Base-by-base conservation (phyloP, 352 stramenopile genomes). In the Globisporangium sylvaticum region DNA sequence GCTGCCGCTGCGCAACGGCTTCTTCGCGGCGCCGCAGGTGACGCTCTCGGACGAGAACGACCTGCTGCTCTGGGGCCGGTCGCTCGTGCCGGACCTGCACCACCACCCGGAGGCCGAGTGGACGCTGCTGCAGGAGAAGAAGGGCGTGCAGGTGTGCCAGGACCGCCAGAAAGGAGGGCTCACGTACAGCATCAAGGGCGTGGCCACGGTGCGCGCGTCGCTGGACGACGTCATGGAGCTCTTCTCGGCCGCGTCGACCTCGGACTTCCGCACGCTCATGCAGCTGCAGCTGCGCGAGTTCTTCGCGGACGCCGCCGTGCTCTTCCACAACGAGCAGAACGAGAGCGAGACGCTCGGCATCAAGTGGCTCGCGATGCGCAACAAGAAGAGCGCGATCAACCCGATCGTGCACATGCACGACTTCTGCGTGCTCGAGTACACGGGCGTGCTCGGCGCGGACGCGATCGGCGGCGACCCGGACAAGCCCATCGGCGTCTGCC, bases 211-310 rank as follows among this genome's bases (percentile, higher is more conserved):
- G 4, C 73, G 74, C 50, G 80, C 84, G 24, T 70, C 79, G 58
- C 70, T 94, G 25, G 86, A 92, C 50, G 84, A 92, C 67, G 68
- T 92, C 64, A 90, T 92, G 82, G 83, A 92, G 70, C 81, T 94
- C 65, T 92, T 94, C 62, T 70, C 90, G 14, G 64, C 73, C 15
- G 58, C 73, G 14, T 80, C 62, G n/a, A 91, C 86, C 20, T 52
- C 71, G 22, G 82, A 91, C 62, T 91, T 86, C 64, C 84, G 84
- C 48, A 69, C 77, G 53, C 72, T 91, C 62, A 91, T 92, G 83
- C 79, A 91, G 70, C 68, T 92, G 58, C 75, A 90, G 46, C 74
- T 91, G 39, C 83, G 84, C 66, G 86, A 94, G 46, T 80, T 79
- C 72, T 91, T 90, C 61, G 75, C 76, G 3, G 86, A 94, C 72